phyloP scores from a whole-genome alignment of 129 eudicot genomes.

The Centaurea solstitialis region DNA sequence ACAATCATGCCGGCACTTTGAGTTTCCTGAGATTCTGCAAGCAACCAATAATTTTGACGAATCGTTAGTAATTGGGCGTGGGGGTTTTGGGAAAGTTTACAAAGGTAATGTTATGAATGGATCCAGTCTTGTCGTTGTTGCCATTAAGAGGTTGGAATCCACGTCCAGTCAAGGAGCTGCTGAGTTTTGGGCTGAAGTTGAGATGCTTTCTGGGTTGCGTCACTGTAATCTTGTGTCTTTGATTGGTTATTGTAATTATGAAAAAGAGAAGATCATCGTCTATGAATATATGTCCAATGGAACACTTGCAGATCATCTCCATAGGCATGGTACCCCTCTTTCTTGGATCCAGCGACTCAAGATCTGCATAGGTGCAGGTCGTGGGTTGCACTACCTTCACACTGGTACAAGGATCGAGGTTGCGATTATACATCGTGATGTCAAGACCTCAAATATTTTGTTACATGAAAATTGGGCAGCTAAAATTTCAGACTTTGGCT shows the following conservation, averaged over 20 bases:
- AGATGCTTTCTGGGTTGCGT: not conserved
- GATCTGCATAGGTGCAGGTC: slow-evolving; percentile 22
- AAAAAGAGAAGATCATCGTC: slow-evolving; percentile 32
- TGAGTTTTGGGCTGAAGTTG: not conserved
- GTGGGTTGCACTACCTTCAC: slow-evolving; percentile 29
- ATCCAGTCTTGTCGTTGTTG: not conserved
- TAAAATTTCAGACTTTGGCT: slow-evolving; percentile 32
- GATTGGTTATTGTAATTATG: not conserved
- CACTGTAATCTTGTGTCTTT: not conserved
- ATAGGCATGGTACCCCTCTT: slow-evolving; percentile 18
- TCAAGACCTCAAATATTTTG: slow-evolving; percentile 28
- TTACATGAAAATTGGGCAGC: slow-evolving; percentile 26
- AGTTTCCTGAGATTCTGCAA: not conserved
- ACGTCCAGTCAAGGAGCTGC: not conserved
- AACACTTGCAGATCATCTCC: slow-evolving; percentile 46
- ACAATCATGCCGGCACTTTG: not conserved
- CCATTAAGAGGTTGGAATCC: not conserved
- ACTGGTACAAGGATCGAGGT: slow-evolving; percentile 21
- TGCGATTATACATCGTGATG: slow-evolving; percentile 18
- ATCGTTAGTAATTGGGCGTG: too few species aligned
- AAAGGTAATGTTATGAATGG: not conserved
- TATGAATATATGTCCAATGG: slow-evolving; percentile 37
- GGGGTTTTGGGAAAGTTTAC: too few species aligned
- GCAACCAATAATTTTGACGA: too few species aligned
- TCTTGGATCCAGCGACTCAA: slow-evolving; percentile 35